Conservation (phyloP, 352 stramenopile species). For the Phytophthora boehmeriae region DNA sequence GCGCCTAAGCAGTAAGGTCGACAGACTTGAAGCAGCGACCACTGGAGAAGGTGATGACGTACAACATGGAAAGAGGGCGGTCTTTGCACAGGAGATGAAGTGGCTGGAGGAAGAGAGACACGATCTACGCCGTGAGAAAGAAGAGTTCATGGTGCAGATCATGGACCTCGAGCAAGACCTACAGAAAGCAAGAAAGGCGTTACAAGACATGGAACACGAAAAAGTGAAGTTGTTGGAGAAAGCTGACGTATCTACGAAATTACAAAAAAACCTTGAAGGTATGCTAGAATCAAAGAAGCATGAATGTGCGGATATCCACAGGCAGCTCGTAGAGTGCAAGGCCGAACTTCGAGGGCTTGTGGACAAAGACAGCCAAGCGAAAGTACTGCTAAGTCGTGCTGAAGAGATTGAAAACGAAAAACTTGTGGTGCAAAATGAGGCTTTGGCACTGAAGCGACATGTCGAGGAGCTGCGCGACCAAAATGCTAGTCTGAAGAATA, state of each 20-base stretch:
- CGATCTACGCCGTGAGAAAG: slow-evolving; percentile 56
- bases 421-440: slow-evolving; percentile 65
- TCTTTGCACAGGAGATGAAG: slow-evolving; percentile 71
- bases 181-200: slow-evolving; percentile 41
- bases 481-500: slow-evolving; percentile 61
- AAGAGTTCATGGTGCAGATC: slow-evolving; percentile 60
- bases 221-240: slow-evolving; percentile 59
- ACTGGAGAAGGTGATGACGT: slow-evolving; percentile 14
- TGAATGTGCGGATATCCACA: slow-evolving; percentile 45
- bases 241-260: slow-evolving; percentile 36
- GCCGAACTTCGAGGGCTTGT: slow-evolving; percentile 49
- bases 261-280: slow-evolving; percentile 45
- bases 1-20: slow-evolving; percentile 44
- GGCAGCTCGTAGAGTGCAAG: slow-evolving; percentile 51
- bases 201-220: slow-evolving; percentile 45
- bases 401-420: slow-evolving; percentile 76
- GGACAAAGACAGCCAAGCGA: slow-evolving; percentile 43
- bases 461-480: slow-evolving; percentile 74
- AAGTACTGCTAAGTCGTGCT: slow-evolving; percentile 47
- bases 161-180: slow-evolving; percentile 67
- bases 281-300: slow-evolving; percentile 66
- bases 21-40: slow-evolving; percentile 27
- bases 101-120: slow-evolving; percentile 75
- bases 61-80: slow-evolving; percentile 27
- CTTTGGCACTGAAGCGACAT: slow-evolving; percentile 53